Evolutionary conservation across 1,284 basidiomycete species (phyloP), one percentile per base, ranked within the genome.

Genomic region (Ustilago crameri): DNA sequence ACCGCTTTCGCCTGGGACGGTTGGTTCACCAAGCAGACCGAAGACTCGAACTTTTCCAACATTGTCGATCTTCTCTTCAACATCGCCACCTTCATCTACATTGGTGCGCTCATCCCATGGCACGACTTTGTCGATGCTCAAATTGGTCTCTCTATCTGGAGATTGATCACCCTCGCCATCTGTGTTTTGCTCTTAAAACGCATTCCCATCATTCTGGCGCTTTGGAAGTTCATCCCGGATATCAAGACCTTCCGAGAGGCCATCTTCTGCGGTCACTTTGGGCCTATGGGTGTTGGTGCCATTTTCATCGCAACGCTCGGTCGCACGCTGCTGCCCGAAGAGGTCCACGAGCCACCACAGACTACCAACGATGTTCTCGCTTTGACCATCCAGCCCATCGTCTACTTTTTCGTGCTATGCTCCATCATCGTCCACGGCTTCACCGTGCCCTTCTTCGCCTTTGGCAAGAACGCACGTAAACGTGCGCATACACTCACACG

Each of bases 1-100:
- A 91, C 92, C 3, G 93, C 94, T 1, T 99, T 98, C 81, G 96
- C 95, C 0, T 98, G 95, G 95, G 95, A 98, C 75, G 85, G 79
- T 24, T 80, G 95, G 67, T 97, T 96, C 87, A 97, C 97, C 87
- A 89, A 90, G 74, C 94, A 96, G 76, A 98, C 95, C 2, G 95
- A 96, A 55, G 78, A 80, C 57, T 82, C 81, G 30, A 91, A 95
- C 74, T 98, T 98, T 86, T 93, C 91, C 75, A 94, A 92, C 84
- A 95, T 98, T 77, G 93, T 98, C 81, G 95, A 96, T 83, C 84
- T 93, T 70, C 85, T 95, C 58, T 84, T 81, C 68, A 82, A 83
- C 66, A 68, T 73, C 42, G 81, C 78, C 38, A 77, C 76, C 43
- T 83, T 83, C 53, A 76, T 83, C 62, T 83, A 83, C 69, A 82